Evolutionary conservation across 2,329 filamentous ascomycete genomes (phyloP), one percentile per base, ranked within the genome.

Genomic region (Pleurostoma richardsiae): DNA sequence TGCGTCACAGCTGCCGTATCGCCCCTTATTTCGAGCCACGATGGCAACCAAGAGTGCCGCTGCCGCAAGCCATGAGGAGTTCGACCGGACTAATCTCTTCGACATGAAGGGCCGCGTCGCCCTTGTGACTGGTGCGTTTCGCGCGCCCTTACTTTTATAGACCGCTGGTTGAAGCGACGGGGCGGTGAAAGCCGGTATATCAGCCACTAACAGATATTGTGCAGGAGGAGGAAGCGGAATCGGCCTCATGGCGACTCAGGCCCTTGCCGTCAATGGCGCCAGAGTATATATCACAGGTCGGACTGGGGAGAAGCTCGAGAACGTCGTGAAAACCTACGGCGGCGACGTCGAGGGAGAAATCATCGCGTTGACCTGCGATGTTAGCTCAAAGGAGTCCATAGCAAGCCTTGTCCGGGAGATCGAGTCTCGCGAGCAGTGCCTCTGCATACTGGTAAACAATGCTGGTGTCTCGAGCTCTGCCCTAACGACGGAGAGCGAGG

Each of bases 241-340:
- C 27, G 62, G 63, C 2, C 53, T 64, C 7, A 65, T 66, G 62
- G 58, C 57, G 41, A 58, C 57, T 4, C 54, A 64, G 42, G 57
- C 61, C 28, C 58, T 64, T 8, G 79, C 86, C 1, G 67, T 72
- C 48, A 88, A 86, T 62, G 83, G 84, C 50, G 79, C 78, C 48
- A 85, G 78, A 52, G 85, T 88, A 5, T 88, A 87, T 69, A 83
- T 89, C 52, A 82, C 80, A 28, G 83, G 85, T 30, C 80, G 79
- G 11, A 81, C 79, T 40, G 68, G 71, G 29, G 82, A 82, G 56
- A 84, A 85, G 57, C 71, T 85, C 42, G 79, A 83, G 19, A 76
- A 68, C 30, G 77, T 80, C 2, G 79, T 79, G 41, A 63, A 83
- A 47, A 79, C 75, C 43, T 80, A 80, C 52, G 69, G 79, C 30